These are phyloP conservation scores for Debaryomyces maramus DNA, from an alignment of 805 yeast species.

Conservation along the genomic window DNA sequence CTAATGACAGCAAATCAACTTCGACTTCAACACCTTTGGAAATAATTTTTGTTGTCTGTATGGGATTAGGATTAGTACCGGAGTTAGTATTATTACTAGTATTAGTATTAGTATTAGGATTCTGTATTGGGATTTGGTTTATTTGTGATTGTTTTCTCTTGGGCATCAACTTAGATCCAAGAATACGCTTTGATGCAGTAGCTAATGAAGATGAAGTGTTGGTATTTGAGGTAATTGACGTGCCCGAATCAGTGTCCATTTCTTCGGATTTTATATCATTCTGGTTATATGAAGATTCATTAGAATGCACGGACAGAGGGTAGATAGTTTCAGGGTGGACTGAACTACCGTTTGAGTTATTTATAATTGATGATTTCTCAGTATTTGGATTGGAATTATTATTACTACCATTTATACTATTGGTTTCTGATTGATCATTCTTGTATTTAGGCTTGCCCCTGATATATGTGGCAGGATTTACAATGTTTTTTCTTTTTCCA, in stretches of 20 bases:
- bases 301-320: neutral
- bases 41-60: constrained; percentile 17
- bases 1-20: constrained; percentile 39
- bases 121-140: neutral
- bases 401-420: constrained; percentile 4
- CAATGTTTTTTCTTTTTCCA: constrained; percentile 39
- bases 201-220: constrained; percentile 21
- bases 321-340: neutral
- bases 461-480: constrained; percentile 19
- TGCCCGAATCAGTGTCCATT: neutral
- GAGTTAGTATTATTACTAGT: neutral
- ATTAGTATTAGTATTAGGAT: no score
- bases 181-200: constrained; percentile 38
- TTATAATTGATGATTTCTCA: constrained; percentile 16
- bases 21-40: constrained; percentile 38
- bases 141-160: constrained; percentile 24
- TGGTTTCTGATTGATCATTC: constrained; percentile 14
- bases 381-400: constrained; percentile 12
- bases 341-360: constrained; percentile 4
- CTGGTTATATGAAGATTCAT: neutral
- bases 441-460: constrained; percentile 26
- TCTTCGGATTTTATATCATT: neutral
- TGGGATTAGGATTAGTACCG: constrained; percentile 5
- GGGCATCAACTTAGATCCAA: constrained; percentile 38
- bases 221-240: neutral